Conservation (phyloP, 176 grass and related monocot genomes). For the Avena insularis region DNA sequence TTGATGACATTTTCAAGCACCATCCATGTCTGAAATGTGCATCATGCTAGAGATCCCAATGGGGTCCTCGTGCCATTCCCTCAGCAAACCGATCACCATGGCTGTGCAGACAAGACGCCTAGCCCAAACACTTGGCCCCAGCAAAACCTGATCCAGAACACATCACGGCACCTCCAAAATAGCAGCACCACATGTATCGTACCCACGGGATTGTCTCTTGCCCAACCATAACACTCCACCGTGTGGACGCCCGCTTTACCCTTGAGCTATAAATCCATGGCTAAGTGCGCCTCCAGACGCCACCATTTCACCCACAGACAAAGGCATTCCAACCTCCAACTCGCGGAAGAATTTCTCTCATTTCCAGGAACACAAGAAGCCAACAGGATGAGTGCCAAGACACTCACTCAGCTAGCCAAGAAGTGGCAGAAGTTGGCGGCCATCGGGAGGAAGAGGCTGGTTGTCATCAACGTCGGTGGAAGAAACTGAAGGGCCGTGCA, state of each 20-base stretch:
- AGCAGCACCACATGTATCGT: neutral
- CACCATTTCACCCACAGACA: neutral
- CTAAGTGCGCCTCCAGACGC: neutral
- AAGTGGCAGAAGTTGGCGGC: constrained; percentile 59
- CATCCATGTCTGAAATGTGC: neutral
- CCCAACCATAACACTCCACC: neutral
- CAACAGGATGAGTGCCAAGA: constrained; percentile 46
- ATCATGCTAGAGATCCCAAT: neutral
- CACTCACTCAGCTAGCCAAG: constrained; percentile 25
- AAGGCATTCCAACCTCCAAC: neutral
- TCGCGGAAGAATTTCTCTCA: neutral
- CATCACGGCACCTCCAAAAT: neutral
- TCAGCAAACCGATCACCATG: neutral
- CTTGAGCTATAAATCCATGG: constrained; percentile 1
- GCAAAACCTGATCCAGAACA: neutral
- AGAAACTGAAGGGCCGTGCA: neutral
- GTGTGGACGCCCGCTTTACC: neutral
- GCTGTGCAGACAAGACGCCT: neutral
- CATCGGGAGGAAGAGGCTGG: neutral
- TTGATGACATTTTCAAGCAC: constrained; percentile 23
- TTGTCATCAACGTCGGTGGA: neutral
- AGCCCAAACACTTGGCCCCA: neutral
- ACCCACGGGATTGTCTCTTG: constrained; percentile 46
- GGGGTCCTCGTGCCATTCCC: constrained; percentile 1
- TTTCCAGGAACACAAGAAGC: neutral